Evolutionary conservation across 768 basidiomycete genomes (phyloP).

Genomic region (Albatrellus ellisii): DNA sequence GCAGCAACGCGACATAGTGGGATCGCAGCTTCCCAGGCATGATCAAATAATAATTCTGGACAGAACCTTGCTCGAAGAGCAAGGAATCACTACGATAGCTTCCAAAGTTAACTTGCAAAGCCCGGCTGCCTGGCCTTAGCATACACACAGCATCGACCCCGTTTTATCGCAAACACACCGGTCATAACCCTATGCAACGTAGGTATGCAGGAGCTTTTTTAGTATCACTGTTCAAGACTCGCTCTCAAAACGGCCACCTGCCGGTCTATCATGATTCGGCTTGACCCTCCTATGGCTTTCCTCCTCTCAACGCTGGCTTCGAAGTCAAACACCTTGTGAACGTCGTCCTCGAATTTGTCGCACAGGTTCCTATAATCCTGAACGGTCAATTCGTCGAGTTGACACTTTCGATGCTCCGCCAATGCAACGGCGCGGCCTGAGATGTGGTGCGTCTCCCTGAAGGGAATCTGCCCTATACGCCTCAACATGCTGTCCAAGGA

Average conservation of each 20-base stretch:
- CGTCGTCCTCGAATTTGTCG: constrained; percentile 69
- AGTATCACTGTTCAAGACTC: constrained; percentile 32
- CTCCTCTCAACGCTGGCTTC: constrained; percentile 91
- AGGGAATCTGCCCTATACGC: constrained; percentile 61
- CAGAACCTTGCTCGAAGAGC: too few species aligned
- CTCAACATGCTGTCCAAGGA: not conserved
- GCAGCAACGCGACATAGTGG: too few species aligned
- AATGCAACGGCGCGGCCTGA: constrained; percentile 94
- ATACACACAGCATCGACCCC: too few species aligned
- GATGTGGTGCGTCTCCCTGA: constrained; percentile 97
- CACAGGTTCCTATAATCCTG: constrained; percentile 69
- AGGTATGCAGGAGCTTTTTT: constrained; percentile 7
- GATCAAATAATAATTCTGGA: too few species aligned
- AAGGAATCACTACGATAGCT: too few species aligned
- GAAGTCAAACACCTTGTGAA: constrained; percentile 82
- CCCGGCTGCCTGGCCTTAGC: too few species aligned
- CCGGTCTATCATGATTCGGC: constrained; percentile 67
- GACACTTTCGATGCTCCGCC: constrained; percentile 72
- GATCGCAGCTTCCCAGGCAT: too few species aligned
- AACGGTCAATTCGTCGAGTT: constrained; percentile 69
- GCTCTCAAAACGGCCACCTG: constrained; percentile 71
- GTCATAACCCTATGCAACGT: too few species aligned
- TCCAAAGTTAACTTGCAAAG: too few species aligned
- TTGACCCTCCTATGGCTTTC: constrained; percentile 86
- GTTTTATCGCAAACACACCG: too few species aligned